These are phyloP conservation scores for Stropharia rugosoannulata DNA, from an alignment of 768 basidiomycete genomes.

Conservation along the genomic window DNA sequence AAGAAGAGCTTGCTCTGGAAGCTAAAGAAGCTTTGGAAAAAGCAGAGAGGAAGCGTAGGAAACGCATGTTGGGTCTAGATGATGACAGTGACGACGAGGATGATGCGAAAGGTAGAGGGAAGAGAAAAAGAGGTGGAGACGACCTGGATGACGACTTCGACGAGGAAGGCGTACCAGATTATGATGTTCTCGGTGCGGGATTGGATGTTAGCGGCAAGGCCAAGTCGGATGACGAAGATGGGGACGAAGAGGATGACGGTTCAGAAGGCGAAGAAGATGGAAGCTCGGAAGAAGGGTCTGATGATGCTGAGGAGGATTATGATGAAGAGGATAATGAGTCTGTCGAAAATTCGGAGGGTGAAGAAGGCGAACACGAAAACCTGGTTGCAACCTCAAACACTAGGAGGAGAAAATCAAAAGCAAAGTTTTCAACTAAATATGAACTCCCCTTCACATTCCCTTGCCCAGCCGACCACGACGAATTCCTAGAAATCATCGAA, in stretches of 20 bases:
- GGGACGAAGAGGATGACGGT: constrained; percentile 27
- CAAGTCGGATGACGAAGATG: constrained; percentile 31
- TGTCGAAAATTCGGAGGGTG: constrained; percentile 31
- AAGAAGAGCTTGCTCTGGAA: constrained; percentile 89
- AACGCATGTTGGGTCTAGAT: constrained; percentile 85
- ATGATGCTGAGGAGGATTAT: constrained; percentile 41
- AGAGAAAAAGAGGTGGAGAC: constrained; percentile 71
- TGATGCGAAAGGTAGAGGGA: constrained; percentile 30
- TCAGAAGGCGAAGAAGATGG: constrained; percentile 37
- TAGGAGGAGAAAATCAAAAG: constrained; percentile 30
- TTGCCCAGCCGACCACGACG: constrained; percentile 84
- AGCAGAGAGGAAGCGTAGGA: constrained; percentile 74
- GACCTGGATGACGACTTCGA: constrained; percentile 90
- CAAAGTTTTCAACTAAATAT: constrained; percentile 33
- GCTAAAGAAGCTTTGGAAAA: constrained; percentile 85
- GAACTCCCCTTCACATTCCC: constrained; percentile 93
- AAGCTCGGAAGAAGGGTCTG: constrained; percentile 18
- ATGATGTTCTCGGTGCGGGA: constrained; percentile 41
- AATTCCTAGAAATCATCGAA: constrained; percentile 83
- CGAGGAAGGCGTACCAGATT: constrained; percentile 34
- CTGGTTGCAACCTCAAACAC: constrained; percentile 30
- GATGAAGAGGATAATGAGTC: constrained; percentile 27
- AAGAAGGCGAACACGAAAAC: constrained; percentile 45
- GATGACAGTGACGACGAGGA: constrained; percentile 66
- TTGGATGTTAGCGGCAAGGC: constrained; percentile 35